Base-by-base conservation (phyloP, 495 filamentous ascomycete genomes). In the Penicillium arizonense region DNA sequence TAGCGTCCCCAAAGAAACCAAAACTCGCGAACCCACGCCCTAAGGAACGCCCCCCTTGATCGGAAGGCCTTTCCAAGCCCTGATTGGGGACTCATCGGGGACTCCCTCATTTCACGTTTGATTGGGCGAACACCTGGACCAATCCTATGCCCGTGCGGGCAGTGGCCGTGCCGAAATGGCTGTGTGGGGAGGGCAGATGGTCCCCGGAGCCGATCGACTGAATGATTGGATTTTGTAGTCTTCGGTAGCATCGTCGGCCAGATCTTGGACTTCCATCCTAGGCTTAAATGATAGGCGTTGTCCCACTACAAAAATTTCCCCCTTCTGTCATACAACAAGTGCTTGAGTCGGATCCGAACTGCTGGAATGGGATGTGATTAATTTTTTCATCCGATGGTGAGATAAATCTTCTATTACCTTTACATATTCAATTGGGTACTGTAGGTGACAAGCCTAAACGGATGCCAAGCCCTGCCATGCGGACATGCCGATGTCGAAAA, bases 21-120 rank as follows among this genome's bases (percentile, higher is more conserved):
- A 21, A 12, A 50, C 47, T 58, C 36, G 53, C 52, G 44, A 58
- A 62, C 56, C 52, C 52, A 56, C 46, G 44, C 38, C 44, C 56
- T 42, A 55, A 55, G 34, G 44, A 42, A 46, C 43, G 50, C 46
- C 43, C 44, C 26, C 32, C 21, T 49, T 26, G 52, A 13, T 49
- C 52, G 42, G 47, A 57, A 26, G 53, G 30, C 39, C 16, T 42
- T 38, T 50, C 21, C 26, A 8, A 18, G 23, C 23, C 12, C 26
- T 52, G 50, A 63, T 63, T 63, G 61, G 61, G 5, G 33, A 14
- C 11, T 4, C 21, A 10, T 49, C 34, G 12, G 30, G 35, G 38
- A 33, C 3, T 35, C 38, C 21, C 32, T 61, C 57, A 63, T 61
- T 57, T 61, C 33, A 34, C 47, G 34, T 50, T 16, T 50, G 42